Conservation (phyloP, 2,329 filamentous ascomycete species). For the Aspergillus nomiae region DNA sequence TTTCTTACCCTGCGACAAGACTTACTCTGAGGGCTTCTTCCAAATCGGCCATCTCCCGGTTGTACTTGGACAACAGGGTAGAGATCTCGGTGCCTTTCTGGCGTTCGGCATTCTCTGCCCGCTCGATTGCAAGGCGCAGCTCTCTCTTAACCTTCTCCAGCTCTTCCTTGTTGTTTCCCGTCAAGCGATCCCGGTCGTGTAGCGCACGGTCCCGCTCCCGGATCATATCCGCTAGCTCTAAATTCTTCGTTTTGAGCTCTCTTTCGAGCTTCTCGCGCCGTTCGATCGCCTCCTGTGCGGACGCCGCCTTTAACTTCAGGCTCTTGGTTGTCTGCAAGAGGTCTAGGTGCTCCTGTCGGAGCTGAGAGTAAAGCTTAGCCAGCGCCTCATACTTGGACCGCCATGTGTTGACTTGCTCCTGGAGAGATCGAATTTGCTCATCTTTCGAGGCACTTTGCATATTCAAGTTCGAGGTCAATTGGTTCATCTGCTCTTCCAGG, state of each 20-base stretch:
- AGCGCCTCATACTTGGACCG: slow-evolving; percentile 94
- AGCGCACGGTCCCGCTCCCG: slow-evolving; percentile 90
- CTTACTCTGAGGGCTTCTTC: slow-evolving; percentile 76
- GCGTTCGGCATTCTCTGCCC: slow-evolving; percentile 87
- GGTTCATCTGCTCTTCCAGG: slow-evolving; percentile 80
- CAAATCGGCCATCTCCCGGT: slow-evolving; percentile 93
- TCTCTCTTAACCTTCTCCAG: slow-evolving; percentile 93
- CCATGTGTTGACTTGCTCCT: slow-evolving; percentile 98
- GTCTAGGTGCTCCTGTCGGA: slow-evolving; percentile 92
- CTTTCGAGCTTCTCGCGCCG: slow-evolving; percentile 91
- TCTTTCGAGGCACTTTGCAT: slow-evolving; percentile 89
- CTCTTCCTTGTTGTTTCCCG: slow-evolving; percentile 86
- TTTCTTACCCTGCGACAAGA: neutral
- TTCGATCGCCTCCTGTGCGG: slow-evolving; percentile 95
- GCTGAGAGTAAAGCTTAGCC: slow-evolving; percentile 94
- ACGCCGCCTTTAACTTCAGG: slow-evolving; percentile 93
- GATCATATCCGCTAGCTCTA: slow-evolving; percentile 99
- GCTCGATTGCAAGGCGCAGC: slow-evolving; percentile 85
- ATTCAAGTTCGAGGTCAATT: slow-evolving; percentile 79
- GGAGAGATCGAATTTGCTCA: slow-evolving; percentile 87
- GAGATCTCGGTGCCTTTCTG: slow-evolving; percentile 95
- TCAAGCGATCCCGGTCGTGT: slow-evolving; percentile 87
- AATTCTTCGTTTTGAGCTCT: slow-evolving; percentile 98
- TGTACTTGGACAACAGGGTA: slow-evolving; percentile 91
- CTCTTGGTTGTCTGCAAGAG: slow-evolving; percentile 94